Evolutionary conservation across 768 basidiomycete species (phyloP).

Genomic region (Rhodotorula toruloides): DNA sequence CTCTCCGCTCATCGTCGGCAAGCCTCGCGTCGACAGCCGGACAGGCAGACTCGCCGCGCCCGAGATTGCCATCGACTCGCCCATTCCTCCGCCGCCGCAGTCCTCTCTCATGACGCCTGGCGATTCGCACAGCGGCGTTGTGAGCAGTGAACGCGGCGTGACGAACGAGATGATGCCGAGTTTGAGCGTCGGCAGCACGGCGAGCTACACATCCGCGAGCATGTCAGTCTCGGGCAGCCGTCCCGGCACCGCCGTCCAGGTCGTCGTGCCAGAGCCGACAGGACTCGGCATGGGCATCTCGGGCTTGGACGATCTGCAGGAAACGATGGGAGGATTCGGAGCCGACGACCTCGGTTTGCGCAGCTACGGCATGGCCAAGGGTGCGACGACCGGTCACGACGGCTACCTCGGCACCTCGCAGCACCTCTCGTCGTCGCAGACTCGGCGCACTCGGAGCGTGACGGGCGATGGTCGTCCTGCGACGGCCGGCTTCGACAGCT

Average conservation of each 20-base stretch:
- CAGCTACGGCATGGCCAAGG: background rate
- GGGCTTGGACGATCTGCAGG: slow-evolving; percentile 22
- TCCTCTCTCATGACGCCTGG: slow-evolving; percentile 8
- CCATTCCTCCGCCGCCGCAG: slow-evolving; percentile 7
- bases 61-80: slow-evolving; percentile 35
- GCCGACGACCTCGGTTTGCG: background rate
- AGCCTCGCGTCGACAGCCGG: slow-evolving; percentile 21
- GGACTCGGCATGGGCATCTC: slow-evolving; percentile 38
- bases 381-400: background rate
- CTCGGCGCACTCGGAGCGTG: background rate
- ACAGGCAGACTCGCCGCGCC: slow-evolving; percentile 13
- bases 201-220: slow-evolving; percentile 17
- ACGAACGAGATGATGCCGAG: slow-evolving; percentile 23
- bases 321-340: background rate
- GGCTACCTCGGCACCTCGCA: background rate
- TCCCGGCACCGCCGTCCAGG: background rate
- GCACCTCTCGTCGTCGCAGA: background rate
- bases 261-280: background rate
- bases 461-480: background rate
- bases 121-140: slow-evolving; percentile 15
- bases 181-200: slow-evolving; percentile 20
- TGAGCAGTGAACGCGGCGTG: background rate
- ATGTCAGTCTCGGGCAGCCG: slow-evolving; percentile 16
- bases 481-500: slow-evolving; percentile 27
- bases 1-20: slow-evolving; percentile 36